These are phyloP conservation scores for Mortierella sp. DNA, from an alignment of 371 early-diverging fungal species.

Conservation along the genomic window DNA sequence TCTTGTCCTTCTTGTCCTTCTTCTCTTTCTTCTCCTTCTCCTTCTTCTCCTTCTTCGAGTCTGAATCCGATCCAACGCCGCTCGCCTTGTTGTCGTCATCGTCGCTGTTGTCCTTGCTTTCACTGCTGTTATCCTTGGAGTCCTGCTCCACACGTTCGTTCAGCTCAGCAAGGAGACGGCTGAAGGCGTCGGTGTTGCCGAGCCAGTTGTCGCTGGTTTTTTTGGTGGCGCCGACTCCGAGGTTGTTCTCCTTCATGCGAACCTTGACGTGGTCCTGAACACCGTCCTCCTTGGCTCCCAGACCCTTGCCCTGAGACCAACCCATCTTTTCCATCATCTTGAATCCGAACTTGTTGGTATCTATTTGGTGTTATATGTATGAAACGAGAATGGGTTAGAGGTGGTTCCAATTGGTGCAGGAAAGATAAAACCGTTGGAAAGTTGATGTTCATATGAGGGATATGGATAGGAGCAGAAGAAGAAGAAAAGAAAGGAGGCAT, in stretches of 20 bases:
- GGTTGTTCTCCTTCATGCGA: constrained; percentile 80
- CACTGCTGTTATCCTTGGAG: constrained; percentile 33
- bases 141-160: constrained; percentile 64
- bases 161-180: constrained; percentile 83
- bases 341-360: constrained; percentile 89
- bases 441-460: too few relatives aligned
- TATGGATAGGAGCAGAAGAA: neutral
- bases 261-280: constrained; percentile 84
- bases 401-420: neutral
- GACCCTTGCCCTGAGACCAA: constrained; percentile 94
- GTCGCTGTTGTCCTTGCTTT: constrained; percentile 31
- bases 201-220: constrained; percentile 94
- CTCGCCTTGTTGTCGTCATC: constrained; percentile 46
- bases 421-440: neutral
- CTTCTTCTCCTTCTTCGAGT: constrained; percentile 24
- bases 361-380: constrained; percentile 56
- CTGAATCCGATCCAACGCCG: constrained; percentile 58
- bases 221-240: constrained; percentile 91
- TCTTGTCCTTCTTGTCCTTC: constrained; percentile 36
- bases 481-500: constrained; percentile 8
- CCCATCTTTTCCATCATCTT: constrained; percentile 96
- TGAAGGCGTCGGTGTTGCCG: constrained; percentile 91
- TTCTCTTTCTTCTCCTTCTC: constrained; percentile 26
- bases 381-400: neutral
- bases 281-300: constrained; percentile 92